These are phyloP conservation scores for Samsoniella hepiali DNA, from an alignment of 2,329 filamentous ascomycete species.

Conservation along the genomic window DNA sequence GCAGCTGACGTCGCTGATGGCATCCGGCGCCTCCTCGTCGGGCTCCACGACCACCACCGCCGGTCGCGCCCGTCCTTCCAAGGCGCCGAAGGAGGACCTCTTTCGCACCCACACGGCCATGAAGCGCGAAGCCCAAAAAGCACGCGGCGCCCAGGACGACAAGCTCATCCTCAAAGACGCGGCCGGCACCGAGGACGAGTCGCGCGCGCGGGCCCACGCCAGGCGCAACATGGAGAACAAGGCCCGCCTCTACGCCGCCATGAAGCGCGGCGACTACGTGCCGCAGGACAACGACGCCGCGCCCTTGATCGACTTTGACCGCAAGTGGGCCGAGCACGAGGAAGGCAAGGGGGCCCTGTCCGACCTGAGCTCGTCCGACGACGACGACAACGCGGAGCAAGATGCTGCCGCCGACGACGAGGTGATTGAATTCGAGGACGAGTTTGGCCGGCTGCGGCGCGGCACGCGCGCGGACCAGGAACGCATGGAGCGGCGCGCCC, in stretches of 20 bases:
- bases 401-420: conserved; percentile 50
- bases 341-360: conserved; percentile 52
- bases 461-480: conserved; percentile 69
- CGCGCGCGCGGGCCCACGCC: conserved; percentile 65
- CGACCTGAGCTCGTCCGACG: conserved; percentile 31
- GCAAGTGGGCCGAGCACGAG: conserved; percentile 82
- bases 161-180: conserved; percentile 52
- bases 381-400: conserved; percentile 32
- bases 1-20: conserved; percentile 78
- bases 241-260: conserved; percentile 77
- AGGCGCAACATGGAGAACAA: conserved; percentile 87
- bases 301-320: conserved; percentile 86
- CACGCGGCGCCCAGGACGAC: conserved; percentile 47
- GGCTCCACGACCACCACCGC: conserved; percentile 36
- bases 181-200: conserved; percentile 57
- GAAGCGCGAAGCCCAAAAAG: conserved; percentile 26
- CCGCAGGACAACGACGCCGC: conserved; percentile 61
- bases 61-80: conserved; percentile 45
- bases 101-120: conserved; percentile 27
- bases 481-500: conserved; percentile 54
- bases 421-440: conserved; percentile 83
- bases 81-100: conserved; percentile 47
- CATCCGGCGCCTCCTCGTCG: conserved; percentile 36
- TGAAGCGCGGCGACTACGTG: conserved; percentile 88
- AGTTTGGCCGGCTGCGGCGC: conserved; percentile 79